Percentiles rank a stretch among this genome's conserved stretches.
phyloP scores from a whole-genome alignment of 768 basidiomycete species.

The Tephrocybe sp. region DNA sequence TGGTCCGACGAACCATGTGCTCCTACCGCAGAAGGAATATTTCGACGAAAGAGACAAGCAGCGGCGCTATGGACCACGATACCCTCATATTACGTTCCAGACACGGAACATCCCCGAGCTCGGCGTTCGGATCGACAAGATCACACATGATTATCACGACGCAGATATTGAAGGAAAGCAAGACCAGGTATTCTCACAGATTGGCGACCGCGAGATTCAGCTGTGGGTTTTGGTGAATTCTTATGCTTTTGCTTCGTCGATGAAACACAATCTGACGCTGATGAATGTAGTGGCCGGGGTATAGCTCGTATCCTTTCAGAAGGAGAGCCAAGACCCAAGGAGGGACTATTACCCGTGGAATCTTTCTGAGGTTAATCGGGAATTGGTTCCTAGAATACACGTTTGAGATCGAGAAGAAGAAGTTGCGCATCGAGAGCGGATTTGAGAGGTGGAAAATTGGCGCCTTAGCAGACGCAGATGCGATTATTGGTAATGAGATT shows the following conservation, averaged over 20 bases:
- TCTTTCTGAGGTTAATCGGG: slow-evolving; percentile 29
- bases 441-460: slow-evolving; percentile 37
- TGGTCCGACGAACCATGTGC: slow-evolving; percentile 25
- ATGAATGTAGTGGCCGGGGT: slow-evolving; percentile 46
- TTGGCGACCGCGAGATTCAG: slow-evolving; percentile 28
- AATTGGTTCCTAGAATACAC: slow-evolving; percentile 29
- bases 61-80: slow-evolving; percentile 15
- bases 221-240: slow-evolving; percentile 32
- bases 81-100: slow-evolving; percentile 30
- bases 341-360: slow-evolving; percentile 28
- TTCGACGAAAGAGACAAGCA: slow-evolving; percentile 14
- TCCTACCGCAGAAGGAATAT: slow-evolving; percentile 24
- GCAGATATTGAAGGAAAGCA: slow-evolving; percentile 19
- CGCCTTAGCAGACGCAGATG: slow-evolving; percentile 15
- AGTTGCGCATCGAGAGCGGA: slow-evolving; percentile 30
- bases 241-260: not conserved
- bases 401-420: slow-evolving; percentile 24
- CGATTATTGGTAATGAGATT: slow-evolving; percentile 28
- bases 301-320: slow-evolving; percentile 33
- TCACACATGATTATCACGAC: slow-evolving; percentile 14
- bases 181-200: slow-evolving; percentile 19
- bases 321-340: slow-evolving; percentile 35
- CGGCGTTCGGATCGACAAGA: slow-evolving; percentile 29
- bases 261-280: not conserved
- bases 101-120: slow-evolving; percentile 24